Evolutionary conservation across 2,329 filamentous ascomycete genomes (phyloP).

Genomic region (Metarhizium rileyi): DNA sequence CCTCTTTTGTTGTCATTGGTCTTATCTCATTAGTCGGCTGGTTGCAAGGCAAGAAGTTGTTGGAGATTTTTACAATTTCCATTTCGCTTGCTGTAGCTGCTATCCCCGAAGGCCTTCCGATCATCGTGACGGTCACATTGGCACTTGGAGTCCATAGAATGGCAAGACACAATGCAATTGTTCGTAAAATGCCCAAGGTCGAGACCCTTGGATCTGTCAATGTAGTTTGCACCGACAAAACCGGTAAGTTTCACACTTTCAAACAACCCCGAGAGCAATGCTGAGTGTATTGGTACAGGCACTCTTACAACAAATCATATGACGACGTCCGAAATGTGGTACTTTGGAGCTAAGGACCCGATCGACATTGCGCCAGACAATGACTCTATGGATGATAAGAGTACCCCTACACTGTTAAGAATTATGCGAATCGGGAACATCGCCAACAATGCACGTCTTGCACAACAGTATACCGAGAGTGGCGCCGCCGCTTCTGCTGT

Average conservation of each 20-base stretch:
- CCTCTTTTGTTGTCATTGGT: constrained; percentile 89
- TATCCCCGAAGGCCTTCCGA: constrained; percentile 90
- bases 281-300: constrained; percentile 32
- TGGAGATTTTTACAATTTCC: constrained; percentile 96
- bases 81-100: constrained; percentile 94
- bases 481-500: constrained; percentile 62
- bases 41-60: constrained; percentile 75
- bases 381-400: constrained; percentile 43
- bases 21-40: constrained; percentile 88
- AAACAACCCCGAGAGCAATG: not conserved
- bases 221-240: constrained; percentile 99
- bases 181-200: constrained; percentile 89
- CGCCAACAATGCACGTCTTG: constrained; percentile 84
- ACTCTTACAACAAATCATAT: constrained; percentile 97
- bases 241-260: constrained; percentile 39
- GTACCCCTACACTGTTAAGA: constrained; percentile 65
- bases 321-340: constrained; percentile 95
- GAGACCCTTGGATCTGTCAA: constrained; percentile 98
- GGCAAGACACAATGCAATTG: constrained; percentile 91
- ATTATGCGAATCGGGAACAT: constrained; percentile 91
- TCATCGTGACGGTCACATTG: constrained; percentile 95
- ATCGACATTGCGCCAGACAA: constrained; percentile 46
- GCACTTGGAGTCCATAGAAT: constrained; percentile 92
- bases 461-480: constrained; percentile 60
- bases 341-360: constrained; percentile 58